Evolutionary conservation across 495 filamentous ascomycete genomes (phyloP).

Genomic region (Trichoderma gamsii): DNA sequence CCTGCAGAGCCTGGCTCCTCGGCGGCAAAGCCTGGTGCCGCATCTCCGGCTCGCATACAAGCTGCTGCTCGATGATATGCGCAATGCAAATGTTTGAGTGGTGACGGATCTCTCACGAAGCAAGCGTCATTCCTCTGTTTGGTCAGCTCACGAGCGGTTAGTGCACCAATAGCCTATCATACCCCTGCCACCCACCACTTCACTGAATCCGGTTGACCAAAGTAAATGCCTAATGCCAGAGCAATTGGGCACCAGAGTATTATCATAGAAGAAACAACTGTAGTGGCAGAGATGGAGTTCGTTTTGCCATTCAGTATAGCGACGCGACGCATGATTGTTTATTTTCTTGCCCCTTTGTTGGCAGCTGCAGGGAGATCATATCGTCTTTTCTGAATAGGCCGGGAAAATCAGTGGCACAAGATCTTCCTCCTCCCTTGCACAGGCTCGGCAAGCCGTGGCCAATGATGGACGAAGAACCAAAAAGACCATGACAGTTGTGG

Average conservation of each 20-base stretch:
- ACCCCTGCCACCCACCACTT: not conserved
- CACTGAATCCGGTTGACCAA: not conserved
- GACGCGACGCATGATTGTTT: not conserved
- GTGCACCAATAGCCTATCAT: not conserved
- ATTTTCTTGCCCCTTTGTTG: not conserved
- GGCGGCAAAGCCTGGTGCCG: constrained; percentile 2
- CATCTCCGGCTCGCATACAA: not conserved
- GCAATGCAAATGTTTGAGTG: not conserved
- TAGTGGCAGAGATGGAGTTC: too few species aligned
- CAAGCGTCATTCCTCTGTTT: not conserved
- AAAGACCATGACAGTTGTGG: not conserved
- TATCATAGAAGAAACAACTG: too few species aligned
- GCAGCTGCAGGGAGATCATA: not conserved
- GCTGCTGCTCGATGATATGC: not conserved
- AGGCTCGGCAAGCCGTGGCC: not conserved
- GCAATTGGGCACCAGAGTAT: too few species aligned
- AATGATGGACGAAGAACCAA: not conserved
- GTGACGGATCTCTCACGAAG: not conserved
- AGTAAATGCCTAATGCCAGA: not conserved
- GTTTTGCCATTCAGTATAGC: too few species aligned
- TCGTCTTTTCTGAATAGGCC: not conserved
- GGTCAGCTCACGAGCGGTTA: not conserved
- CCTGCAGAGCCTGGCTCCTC: not conserved
- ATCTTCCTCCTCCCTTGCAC: not conserved
- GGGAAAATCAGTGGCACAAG: not conserved